Evolutionary conservation across 2,329 filamentous ascomycete species (phyloP), one percentile per base, ranked within the genome.

Genomic region (Aspergillus sp.): DNA sequence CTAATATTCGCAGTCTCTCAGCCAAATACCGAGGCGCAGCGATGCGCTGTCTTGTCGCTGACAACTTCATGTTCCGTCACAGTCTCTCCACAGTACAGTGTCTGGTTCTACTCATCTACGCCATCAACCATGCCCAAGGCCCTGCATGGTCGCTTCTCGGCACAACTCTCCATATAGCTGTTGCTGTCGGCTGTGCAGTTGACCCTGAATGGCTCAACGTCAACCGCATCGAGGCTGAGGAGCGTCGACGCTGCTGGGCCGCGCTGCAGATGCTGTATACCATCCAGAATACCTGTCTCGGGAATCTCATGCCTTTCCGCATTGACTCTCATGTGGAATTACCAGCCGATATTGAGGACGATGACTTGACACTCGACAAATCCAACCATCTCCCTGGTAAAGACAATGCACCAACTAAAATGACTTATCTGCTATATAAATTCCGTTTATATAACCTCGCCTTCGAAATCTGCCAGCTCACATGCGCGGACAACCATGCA

Each of bases 221-320:
- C 13, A 52, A 48, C 49, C 38, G 57, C 2, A 39, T 73, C 7
- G 62, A 68, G 41, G 60, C 55, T 11, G 66, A 71, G 57, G 63
- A 71, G 56, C 52, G 69, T 38, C 63, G 70, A 13, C 59, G 70
- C 12, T 64, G 61, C 47, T 73, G 68, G 70, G 64, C 66, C 1
- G 69, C 57, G 1, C 49, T 73, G n/a, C 67, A 68, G 66, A 70
- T 72, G 66, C 61, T 73, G 3, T 67, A 71, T 41, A 70, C 66
- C 3, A 68, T 68, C 36, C 69, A 73, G 38, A 70, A 69, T 53
- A 66, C 69, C 8, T 66, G 62, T n/a, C 57, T 70, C 30, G 65
- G 68, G 4, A 69, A 68, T 45, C 22, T 73, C 20, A 61, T 62
- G 26, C 63, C 59, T 34, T 62, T 61, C 20, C 48, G 54, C 36